Conservation (phyloP, 805 yeast species). For the Kodamaea kaohsiungensis region DNA sequence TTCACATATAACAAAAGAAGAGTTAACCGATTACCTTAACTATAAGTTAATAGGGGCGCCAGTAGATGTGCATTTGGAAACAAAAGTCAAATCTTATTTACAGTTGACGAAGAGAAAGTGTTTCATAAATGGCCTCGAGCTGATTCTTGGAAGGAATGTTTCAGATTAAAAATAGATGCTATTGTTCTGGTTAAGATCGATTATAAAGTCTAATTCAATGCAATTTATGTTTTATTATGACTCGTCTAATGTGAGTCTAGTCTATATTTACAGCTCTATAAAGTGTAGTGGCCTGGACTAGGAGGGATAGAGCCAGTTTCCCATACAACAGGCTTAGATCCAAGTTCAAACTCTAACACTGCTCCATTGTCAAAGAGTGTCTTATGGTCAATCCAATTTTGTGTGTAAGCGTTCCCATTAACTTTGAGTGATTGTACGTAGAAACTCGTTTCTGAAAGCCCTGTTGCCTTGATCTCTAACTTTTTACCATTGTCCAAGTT, state of each 20-base stretch:
- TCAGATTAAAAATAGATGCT: not conserved
- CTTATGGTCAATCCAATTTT: slow-evolving; percentile 35
- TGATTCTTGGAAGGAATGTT: slow-evolving; percentile 1
- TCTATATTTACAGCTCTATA: not conserved
- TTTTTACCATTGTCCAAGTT: slow-evolving; percentile 24
- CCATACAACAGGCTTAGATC: slow-evolving; percentile 20
- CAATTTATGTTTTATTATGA: too few relatives aligned
- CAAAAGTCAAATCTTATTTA: slow-evolving; percentile 13
- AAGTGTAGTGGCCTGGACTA: slow-evolving; percentile 22
- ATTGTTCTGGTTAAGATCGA: not conserved
- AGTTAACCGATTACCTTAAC: slow-evolving; percentile 5
- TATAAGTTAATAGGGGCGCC: slow-evolving; percentile 1
- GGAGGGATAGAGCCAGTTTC: slow-evolving; percentile 29
- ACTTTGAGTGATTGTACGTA: slow-evolving; percentile 31
- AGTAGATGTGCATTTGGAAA: slow-evolving; percentile 11
- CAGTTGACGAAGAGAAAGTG: slow-evolving; percentile 13
- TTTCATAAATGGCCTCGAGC: slow-evolving; percentile 16
- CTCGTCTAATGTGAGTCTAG: too few relatives aligned
- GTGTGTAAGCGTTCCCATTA: slow-evolving; percentile 24
- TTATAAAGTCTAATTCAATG: not conserved
- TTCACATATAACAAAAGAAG: slow-evolving; percentile 3
- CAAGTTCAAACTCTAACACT: slow-evolving; percentile 18
- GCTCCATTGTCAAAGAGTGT: slow-evolving; percentile 32
- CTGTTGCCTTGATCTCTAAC: slow-evolving; percentile 23
- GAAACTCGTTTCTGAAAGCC: slow-evolving; percentile 20